phyloP scores from a whole-genome alignment of 148 eudicot genomes.

The Nepenthes gracilis region DNA sequence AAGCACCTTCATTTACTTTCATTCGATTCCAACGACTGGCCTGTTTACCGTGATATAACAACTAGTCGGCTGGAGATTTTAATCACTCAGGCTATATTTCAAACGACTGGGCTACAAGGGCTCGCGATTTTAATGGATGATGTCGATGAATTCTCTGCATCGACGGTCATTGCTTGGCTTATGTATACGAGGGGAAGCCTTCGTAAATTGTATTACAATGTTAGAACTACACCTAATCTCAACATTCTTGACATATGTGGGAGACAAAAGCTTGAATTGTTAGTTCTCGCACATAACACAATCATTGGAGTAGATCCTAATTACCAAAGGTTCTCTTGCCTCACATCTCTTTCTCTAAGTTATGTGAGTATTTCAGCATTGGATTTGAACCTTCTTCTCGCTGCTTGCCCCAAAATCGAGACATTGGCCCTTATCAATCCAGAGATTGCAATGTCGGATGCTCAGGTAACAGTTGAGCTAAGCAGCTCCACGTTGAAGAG shows the following conservation, averaged over 20 bases:
- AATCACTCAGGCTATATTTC: conserved; percentile 79
- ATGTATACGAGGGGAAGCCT: conserved; percentile 75
- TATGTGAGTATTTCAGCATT: conserved; percentile 67
- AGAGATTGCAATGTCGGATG: conserved; percentile 75
- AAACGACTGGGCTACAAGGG: conserved; percentile 58
- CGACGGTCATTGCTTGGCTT: conserved; percentile 89
- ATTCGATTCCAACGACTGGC: conserved; percentile 69
- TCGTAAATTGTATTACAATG: conserved; percentile 51
- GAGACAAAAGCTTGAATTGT: conserved; percentile 60
- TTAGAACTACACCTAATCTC: conserved; percentile 55
- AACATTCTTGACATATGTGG: conserved; percentile 82
- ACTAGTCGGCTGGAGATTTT: conserved; percentile 53
- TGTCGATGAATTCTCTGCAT: conserved; percentile 81
- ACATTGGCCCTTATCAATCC: conserved; percentile 40
- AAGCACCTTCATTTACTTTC: conserved; percentile 62
- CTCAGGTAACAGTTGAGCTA: conserved; percentile 60
- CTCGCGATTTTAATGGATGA: conserved; percentile 69
- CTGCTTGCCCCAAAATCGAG: conserved; percentile 72
- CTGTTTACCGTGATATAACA: conserved; percentile 42
- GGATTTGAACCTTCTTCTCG: conserved; percentile 69
- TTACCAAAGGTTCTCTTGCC: conserved; percentile 70
- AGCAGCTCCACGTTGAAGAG: conserved; percentile 56
- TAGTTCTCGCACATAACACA: conserved; percentile 58
- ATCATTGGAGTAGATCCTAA: conserved; percentile 74
- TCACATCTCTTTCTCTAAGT: conserved; percentile 68